These are phyloP conservation scores for Vinca minor DNA, from an alignment of 257 asterid species.

Conservation along the genomic window DNA sequence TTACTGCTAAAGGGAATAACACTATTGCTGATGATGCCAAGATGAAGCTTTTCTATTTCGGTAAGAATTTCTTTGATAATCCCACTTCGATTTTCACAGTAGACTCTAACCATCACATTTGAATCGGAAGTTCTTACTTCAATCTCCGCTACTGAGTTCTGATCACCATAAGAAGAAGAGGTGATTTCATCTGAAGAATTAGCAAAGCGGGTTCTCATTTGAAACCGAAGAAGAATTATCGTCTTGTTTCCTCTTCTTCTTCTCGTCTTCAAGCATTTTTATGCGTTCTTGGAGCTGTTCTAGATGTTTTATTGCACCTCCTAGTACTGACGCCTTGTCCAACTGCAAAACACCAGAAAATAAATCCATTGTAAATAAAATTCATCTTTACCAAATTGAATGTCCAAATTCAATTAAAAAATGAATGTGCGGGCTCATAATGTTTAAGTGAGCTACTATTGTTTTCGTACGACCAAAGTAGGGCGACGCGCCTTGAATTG, in stretches of 20 bases:
- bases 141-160: conserved; percentile 6
- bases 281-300: conserved; percentile 23
- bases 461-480: too few relatives aligned
- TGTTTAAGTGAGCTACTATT: too few relatives aligned
- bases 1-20: conserved; percentile 20
- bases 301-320: conserved; percentile 23
- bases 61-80: conserved; percentile 15
- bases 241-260: background rate
- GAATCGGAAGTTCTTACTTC: conserved; percentile 16
- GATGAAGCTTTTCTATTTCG: conserved; percentile 17
- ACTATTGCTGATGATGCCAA: conserved; percentile 11
- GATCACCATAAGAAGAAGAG: conserved; percentile 15
- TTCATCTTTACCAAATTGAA: too few relatives aligned
- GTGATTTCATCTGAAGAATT: conserved; percentile 1
- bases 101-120: conserved; percentile 14
- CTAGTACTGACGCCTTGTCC: conserved; percentile 28
- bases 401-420: too few relatives aligned
- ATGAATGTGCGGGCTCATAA: too few relatives aligned
- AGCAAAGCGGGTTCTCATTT: conserved; percentile 3
- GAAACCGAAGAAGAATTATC: background rate
- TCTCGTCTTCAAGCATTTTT: conserved; percentile 15
- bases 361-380: background rate
- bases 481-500: too few relatives aligned
- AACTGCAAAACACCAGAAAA: conserved; percentile 21
- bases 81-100: conserved; percentile 17